Percentiles rank a stretch among this genome's conserved stretches.
phyloP scores from a whole-genome alignment of 1,284 basidiomycete genomes.

The Trametes pubescens region DNA sequence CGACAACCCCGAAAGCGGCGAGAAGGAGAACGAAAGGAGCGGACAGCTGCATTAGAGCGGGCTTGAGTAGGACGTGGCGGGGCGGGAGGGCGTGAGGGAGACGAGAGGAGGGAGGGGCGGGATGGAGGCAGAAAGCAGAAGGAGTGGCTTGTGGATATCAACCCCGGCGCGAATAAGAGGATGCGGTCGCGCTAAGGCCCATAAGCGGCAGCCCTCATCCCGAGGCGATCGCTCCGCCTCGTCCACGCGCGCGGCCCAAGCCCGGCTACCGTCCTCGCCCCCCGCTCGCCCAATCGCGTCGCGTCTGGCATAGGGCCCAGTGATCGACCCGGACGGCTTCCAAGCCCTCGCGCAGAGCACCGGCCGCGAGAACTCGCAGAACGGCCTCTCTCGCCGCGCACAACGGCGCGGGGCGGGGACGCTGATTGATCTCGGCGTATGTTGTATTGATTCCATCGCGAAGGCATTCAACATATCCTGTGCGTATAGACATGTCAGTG shows the following conservation, averaged over 20 bases:
- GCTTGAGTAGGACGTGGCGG: conserved; percentile 27
- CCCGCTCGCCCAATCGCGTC: conserved; percentile 16
- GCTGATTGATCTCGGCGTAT: conserved; percentile 4
- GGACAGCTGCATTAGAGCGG: conserved; percentile 45
- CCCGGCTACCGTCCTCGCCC: not conserved
- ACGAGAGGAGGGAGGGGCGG: conserved; percentile 13
- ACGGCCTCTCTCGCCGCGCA: conserved; percentile 23
- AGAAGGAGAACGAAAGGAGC: conserved; percentile 50
- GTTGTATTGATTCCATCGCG: conserved; percentile 8
- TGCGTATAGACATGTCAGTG: conserved; percentile 2
- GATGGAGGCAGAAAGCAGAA: not conserved
- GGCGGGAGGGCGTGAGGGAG: conserved; percentile 11
- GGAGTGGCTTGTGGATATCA: conserved; percentile 2
- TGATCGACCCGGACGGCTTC: conserved; percentile 18
- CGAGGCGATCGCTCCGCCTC: conserved; percentile 8
- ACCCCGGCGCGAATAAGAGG: conserved; percentile 18
- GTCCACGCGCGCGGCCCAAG: conserved; percentile 9
- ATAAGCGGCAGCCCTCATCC: conserved; percentile 17
- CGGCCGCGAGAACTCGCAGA: conserved; percentile 19
- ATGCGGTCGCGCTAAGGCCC: conserved; percentile 13
- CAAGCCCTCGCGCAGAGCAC: conserved; percentile 10
- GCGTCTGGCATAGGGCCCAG: conserved; percentile 8
- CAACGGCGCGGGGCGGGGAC: not conserved
- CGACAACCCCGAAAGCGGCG: conserved; percentile 46
- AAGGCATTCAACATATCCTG: not conserved